Conservation (phyloP, 1,139 yeast genomes). For the Diutina mesorugosa region DNA sequence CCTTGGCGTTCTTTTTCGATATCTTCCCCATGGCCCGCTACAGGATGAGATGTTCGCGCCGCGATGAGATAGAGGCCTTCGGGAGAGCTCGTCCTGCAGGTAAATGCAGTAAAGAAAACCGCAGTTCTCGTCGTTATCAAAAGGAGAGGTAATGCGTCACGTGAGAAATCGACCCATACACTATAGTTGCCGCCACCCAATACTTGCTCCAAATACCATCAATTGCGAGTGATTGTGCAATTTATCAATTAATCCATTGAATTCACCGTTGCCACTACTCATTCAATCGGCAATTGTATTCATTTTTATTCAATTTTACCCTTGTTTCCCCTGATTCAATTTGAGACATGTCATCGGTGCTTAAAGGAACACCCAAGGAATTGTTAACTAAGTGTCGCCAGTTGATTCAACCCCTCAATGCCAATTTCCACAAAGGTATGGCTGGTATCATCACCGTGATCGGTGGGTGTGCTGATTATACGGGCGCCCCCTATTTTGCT, state of each 20-base stretch:
- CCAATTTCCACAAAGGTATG: slow-evolving; percentile 80
- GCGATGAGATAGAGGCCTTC: background rate
- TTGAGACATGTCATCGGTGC: background rate
- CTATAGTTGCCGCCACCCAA: background rate
- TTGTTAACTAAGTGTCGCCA: slow-evolving; percentile 34
- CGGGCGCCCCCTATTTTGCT: slow-evolving; percentile 93
- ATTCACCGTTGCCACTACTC: background rate
- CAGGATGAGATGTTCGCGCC: background rate
- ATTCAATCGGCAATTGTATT: background rate
- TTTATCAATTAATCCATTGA: background rate
- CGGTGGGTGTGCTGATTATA: slow-evolving; percentile 92
- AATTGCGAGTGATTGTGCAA: background rate
- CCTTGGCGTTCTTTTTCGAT: slow-evolving; percentile 94
- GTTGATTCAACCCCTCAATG: slow-evolving; percentile 65
- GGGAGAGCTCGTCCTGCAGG: background rate
- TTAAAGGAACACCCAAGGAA: slow-evolving; percentile 16
- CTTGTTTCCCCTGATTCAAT: background rate
- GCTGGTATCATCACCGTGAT: slow-evolving; percentile 78
- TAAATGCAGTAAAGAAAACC: background rate
- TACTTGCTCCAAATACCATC: background rate
- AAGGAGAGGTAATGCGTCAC: background rate
- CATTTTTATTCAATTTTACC: too few species aligned
- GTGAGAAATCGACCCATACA: background rate
- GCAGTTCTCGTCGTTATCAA: background rate
- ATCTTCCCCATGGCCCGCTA: slow-evolving; percentile 60